phyloP scores from a whole-genome alignment of 2,329 filamentous ascomycete genomes.

The Akanthomyces dipterigenus region DNA sequence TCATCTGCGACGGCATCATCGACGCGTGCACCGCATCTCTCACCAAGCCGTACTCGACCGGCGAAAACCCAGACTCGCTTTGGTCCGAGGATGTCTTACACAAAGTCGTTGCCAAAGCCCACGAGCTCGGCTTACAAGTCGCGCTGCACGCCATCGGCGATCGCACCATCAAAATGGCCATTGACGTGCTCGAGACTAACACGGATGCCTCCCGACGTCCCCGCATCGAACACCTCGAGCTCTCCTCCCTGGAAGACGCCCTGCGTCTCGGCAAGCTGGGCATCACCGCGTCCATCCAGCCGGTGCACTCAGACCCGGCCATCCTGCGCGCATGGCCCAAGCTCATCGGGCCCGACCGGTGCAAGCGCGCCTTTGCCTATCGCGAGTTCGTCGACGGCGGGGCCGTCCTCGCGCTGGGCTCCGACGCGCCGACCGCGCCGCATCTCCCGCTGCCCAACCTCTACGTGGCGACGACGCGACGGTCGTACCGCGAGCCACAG shows the following conservation, averaged over 20 bases:
- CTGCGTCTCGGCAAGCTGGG: conserved; percentile 45
- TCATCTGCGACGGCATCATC: conserved; percentile 59
- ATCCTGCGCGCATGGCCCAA: conserved; percentile 50
- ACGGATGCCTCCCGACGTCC: conserved; percentile 43
- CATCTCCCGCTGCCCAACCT: conserved; percentile 43
- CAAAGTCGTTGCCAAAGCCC: conserved; percentile 48
- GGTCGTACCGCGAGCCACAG: conserved; percentile 43
- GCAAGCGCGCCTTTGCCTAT: conserved; percentile 52
- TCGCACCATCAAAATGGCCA: conserved; percentile 47
- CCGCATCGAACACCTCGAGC: conserved; percentile 59
- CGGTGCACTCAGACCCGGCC: conserved; percentile 49
- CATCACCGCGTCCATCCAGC: conserved; percentile 51
- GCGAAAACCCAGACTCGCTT: conserved; percentile 40
- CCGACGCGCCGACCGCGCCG: conserved; percentile 49
- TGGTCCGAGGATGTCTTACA: conserved; percentile 48
- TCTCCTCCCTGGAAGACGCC: conserved; percentile 49
- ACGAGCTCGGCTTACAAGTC: conserved; percentile 48
- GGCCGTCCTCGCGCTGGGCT: conserved; percentile 44
- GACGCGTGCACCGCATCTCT: conserved; percentile 59
- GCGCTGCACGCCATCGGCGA: conserved; percentile 63
- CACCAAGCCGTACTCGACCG: conserved; percentile 50
- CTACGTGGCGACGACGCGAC: conserved; percentile 49
- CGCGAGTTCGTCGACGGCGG: conserved; percentile 47
- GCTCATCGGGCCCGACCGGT: conserved; percentile 44
- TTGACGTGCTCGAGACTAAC: conserved; percentile 45